These are phyloP conservation scores for Penicillium dipodomyicola DNA, from an alignment of 495 filamentous ascomycete species.

Conservation along the genomic window DNA sequence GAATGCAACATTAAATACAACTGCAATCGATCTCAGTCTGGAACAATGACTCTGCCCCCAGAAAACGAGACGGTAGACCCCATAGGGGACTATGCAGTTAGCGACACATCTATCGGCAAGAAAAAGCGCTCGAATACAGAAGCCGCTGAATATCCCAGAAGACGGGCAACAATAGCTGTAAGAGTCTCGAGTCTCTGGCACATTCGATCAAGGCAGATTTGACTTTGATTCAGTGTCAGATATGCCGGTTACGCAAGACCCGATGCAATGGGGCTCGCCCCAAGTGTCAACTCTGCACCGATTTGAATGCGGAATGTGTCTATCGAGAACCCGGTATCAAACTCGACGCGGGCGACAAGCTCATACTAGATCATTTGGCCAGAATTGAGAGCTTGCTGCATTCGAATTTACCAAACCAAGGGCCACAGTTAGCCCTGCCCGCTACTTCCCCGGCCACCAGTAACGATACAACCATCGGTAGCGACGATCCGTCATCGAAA, in stretches of 20 bases:
- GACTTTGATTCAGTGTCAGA: conserved; percentile 61
- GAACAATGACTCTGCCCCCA: neutral
- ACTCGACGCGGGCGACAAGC: conserved; percentile 79
- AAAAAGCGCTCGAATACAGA: conserved; percentile 67
- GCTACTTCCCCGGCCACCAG: conserved; percentile 66
- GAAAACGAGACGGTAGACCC: conserved; percentile 2
- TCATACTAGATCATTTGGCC: conserved; percentile 73
- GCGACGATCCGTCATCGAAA: conserved; percentile 57
- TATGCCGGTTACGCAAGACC: conserved; percentile 79
- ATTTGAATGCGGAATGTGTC: conserved; percentile 77
- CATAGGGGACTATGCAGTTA: neutral
- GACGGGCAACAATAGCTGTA: conserved; percentile 72
- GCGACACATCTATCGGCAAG: conserved; percentile 12
- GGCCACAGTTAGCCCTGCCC: conserved; percentile 44
- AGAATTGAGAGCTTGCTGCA: conserved; percentile 77
- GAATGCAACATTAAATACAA: neutral
- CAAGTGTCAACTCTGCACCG: conserved; percentile 78
- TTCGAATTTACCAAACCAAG: conserved; percentile 53
- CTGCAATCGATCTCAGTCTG: neutral
- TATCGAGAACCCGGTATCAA: conserved; percentile 86
- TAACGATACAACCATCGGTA: conserved; percentile 64
- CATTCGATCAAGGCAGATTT: neutral
- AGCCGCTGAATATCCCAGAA: conserved; percentile 64
- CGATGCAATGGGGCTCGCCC: conserved; percentile 80
- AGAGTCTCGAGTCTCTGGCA: conserved; percentile 31